These are phyloP conservation scores for Cyathus striatus DNA, from an alignment of 768 basidiomycete species.

Conservation along the genomic window DNA sequence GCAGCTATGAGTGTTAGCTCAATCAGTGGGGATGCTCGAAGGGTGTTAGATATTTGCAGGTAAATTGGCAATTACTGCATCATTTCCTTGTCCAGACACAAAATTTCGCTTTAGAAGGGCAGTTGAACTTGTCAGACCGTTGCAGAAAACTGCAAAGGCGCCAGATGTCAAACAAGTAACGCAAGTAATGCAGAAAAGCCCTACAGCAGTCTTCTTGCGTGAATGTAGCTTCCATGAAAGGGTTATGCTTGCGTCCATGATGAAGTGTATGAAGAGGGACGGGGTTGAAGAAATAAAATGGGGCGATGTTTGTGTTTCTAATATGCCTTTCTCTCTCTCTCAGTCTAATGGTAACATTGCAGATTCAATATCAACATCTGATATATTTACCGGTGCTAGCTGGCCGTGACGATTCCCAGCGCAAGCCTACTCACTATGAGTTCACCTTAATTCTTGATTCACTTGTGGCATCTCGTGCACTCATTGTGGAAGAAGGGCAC, in stretches of 20 bases:
- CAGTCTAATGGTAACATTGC: slow-evolving; percentile 4
- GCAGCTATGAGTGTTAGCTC: slow-evolving; percentile 67
- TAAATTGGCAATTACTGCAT: slow-evolving; percentile 21
- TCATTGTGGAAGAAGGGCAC: slow-evolving; percentile 65
- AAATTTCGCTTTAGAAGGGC: slow-evolving; percentile 49
- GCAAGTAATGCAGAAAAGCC: slow-evolving; percentile 85
- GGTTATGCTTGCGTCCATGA: slow-evolving; percentile 77
- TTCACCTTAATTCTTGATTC: slow-evolving; percentile 69
- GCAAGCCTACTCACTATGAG: slow-evolving; percentile 58
- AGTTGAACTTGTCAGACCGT: slow-evolving; percentile 68
- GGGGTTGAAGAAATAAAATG: slow-evolving; percentile 88
- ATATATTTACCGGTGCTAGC: slow-evolving; percentile 63
- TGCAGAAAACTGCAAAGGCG: slow-evolving; percentile 48
- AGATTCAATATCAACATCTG: slow-evolving; percentile 76
- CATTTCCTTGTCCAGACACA: not conserved
- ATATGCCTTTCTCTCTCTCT: not conserved
- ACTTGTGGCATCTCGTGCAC: slow-evolving; percentile 69
- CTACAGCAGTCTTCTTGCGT: slow-evolving; percentile 77
- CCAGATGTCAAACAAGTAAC: slow-evolving; percentile 78
- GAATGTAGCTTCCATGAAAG: slow-evolving; percentile 86
- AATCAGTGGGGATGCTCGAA: slow-evolving; percentile 91
- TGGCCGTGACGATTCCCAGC: slow-evolving; percentile 48
- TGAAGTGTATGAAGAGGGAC: slow-evolving; percentile 77
- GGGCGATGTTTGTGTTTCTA: slow-evolving; percentile 54
- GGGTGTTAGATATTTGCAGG: slow-evolving; percentile 92